phyloP scores from a whole-genome alignment of 164 flowering plant species.

The Vitis riparia region DNA sequence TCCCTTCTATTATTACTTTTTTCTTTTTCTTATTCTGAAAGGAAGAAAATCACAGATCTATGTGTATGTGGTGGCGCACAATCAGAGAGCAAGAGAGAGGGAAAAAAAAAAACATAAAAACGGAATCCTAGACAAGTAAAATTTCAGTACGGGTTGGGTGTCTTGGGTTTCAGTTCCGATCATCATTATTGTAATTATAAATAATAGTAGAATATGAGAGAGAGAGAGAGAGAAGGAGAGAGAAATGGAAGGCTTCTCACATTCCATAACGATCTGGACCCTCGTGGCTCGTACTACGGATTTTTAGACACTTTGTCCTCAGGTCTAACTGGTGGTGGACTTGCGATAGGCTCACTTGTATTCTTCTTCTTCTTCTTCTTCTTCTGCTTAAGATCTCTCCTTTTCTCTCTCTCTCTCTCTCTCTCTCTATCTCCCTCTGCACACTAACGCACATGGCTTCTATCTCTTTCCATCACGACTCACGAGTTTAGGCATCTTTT shows the following conservation, averaged over 20 bases:
- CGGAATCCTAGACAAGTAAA: slow-evolving; percentile 4
- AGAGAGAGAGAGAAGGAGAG: background rate
- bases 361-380: background rate
- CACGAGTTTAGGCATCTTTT: slow-evolving; percentile 34
- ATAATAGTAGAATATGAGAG: background rate
- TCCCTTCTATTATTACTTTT: background rate
- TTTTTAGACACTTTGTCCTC: slow-evolving; percentile 7
- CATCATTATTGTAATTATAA: background rate
- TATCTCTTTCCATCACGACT: slow-evolving; percentile 18
- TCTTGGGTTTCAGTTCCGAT: slow-evolving; percentile 22
- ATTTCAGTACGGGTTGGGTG: background rate
- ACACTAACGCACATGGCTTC: slow-evolving; percentile 19
- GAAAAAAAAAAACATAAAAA: background rate
- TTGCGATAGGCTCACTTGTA: background rate
- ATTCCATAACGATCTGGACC: slow-evolving; percentile 15
- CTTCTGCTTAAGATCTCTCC: background rate
- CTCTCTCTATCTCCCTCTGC: slow-evolving; percentile 9
- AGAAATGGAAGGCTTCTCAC: background rate
- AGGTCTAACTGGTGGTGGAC: background rate
- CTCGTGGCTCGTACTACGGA: slow-evolving; percentile 25
- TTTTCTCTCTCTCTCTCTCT: slow-evolving; percentile 8
- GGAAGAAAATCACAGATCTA: slow-evolving; percentile 1
- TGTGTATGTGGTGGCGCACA: background rate
- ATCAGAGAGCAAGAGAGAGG: background rate
- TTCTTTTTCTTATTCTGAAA: background rate